Percentiles rank a stretch among this genome's conserved stretches.
These are phyloP conservation scores for Cercospora brassicicola DNA, from an alignment of 2,329 filamentous ascomycete species.

Conservation along the genomic window DNA sequence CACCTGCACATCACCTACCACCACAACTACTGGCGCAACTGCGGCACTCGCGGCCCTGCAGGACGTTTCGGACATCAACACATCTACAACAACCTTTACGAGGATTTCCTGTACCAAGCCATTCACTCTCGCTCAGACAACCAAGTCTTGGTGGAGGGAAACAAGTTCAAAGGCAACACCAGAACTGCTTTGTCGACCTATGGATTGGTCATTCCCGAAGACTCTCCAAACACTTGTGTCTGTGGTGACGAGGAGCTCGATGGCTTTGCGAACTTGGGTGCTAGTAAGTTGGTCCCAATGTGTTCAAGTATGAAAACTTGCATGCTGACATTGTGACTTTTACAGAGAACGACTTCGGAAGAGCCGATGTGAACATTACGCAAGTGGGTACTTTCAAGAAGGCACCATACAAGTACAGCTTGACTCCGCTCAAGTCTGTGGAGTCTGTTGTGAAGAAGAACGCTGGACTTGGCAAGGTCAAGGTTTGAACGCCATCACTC, in stretches of 20 bases:
- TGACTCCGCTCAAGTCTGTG: slow-evolving; percentile 40
- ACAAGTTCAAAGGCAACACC: slow-evolving; percentile 52
- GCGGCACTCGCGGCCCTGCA: slow-evolving; percentile 51
- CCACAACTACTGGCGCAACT: slow-evolving; percentile 52
- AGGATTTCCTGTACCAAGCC: slow-evolving; percentile 51
- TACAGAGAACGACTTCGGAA: slow-evolving; percentile 53
- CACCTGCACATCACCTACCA: slow-evolving; percentile 53
- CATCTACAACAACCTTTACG: slow-evolving; percentile 53
- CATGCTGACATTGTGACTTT: neutral
- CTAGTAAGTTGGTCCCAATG: slow-evolving; percentile 43
- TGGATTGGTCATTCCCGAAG: slow-evolving; percentile 56
- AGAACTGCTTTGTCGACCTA: slow-evolving; percentile 55
- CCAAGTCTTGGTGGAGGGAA: slow-evolving; percentile 53
- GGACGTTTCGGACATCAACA: slow-evolving; percentile 54
- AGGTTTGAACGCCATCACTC: slow-evolving; percentile 2
- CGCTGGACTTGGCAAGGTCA: slow-evolving; percentile 20
- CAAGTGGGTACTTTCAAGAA: slow-evolving; percentile 52
- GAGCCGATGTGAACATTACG: slow-evolving; percentile 54
- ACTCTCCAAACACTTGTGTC: slow-evolving; percentile 55
- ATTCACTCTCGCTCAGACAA: slow-evolving; percentile 53
- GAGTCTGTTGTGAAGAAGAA: slow-evolving; percentile 12
- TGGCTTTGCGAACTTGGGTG: slow-evolving; percentile 56
- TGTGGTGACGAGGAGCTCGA: slow-evolving; percentile 58
- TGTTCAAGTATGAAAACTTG: neutral
- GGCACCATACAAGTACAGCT: slow-evolving; percentile 52